Evolutionary conservation across 352 stramenopile species (phyloP).

Genomic region (Lagenidium sp.): DNA sequence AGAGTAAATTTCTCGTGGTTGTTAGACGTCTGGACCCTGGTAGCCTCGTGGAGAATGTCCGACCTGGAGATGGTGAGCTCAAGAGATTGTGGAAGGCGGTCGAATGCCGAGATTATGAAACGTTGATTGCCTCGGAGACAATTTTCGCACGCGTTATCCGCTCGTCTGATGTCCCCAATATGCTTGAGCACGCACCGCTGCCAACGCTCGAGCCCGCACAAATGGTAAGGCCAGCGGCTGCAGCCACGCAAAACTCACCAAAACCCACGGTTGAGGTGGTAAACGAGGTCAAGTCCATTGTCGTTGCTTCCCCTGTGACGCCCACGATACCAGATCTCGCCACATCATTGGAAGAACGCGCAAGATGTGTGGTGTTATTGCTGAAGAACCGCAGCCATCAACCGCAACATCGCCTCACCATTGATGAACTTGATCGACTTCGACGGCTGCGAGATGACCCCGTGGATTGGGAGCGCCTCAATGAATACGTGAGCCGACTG

Average conservation of each 20-base stretch:
- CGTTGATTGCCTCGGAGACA: conserved; percentile 26
- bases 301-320: too few species aligned
- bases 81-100: conserved; percentile 19
- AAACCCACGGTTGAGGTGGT: too few species aligned
- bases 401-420: conserved; percentile 16
- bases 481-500: conserved; percentile 5
- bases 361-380: conserved; percentile 23
- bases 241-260: too few species aligned
- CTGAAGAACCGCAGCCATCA: conserved; percentile 33
- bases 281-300: too few species aligned
- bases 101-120: conserved; percentile 9
- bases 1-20: conserved; percentile 29
- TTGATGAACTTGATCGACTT: conserved; percentile 11
- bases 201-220: too few species aligned
- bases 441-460: conserved; percentile 1
- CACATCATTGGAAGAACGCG: conserved; percentile 11
- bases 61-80: conserved; percentile 6
- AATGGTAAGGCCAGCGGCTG: too few species aligned
- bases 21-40: conserved; percentile 1
- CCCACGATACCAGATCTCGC: too few species aligned
- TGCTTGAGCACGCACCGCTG: too few species aligned
- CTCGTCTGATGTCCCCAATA: too few species aligned
- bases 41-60: not conserved
- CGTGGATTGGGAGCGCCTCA: conserved; percentile 1
- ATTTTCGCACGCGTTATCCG: conserved; percentile 14